Conservation (phyloP, 768 basidiomycete species). For the Lactifluus subvellereus region DNA sequence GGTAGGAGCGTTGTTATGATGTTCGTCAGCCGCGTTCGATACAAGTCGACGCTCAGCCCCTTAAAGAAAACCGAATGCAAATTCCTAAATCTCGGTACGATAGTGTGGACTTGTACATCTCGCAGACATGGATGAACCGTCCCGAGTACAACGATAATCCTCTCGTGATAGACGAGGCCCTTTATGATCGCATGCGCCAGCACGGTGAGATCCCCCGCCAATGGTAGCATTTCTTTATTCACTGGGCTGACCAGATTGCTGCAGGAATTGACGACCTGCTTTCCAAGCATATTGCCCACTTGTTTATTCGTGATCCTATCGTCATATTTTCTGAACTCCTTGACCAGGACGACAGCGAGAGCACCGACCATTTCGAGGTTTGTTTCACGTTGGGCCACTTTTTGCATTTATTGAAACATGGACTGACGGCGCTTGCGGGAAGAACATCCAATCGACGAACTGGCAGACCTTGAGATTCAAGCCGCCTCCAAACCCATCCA, state of each 20-base stretch:
- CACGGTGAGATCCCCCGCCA: constrained; percentile 54
- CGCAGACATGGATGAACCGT: constrained; percentile 78
- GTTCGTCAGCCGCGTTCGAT: constrained; percentile 5
- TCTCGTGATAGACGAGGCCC: constrained; percentile 69
- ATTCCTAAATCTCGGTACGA: constrained; percentile 99
- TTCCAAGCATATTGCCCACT: constrained; percentile 87
- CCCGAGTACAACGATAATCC: constrained; percentile 91
- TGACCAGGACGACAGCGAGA: constrained; percentile 80
- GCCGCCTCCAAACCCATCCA: constrained; percentile 85
- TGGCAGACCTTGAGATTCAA: constrained; percentile 99
- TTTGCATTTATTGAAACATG: not conserved
- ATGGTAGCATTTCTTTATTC: not conserved
- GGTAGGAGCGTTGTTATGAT: constrained; percentile 36
- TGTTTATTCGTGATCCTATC: constrained; percentile 96
- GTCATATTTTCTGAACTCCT: constrained; percentile 94
- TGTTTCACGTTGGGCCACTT: constrained; percentile 8
- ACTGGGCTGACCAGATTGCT: not conserved
- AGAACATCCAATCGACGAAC: constrained; percentile 99
- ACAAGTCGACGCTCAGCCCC: constrained; percentile 45
- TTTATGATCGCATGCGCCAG: constrained; percentile 64
- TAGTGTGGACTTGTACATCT: constrained; percentile 91
- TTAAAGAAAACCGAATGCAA: constrained; percentile 62
- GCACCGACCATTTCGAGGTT: constrained; percentile 96
- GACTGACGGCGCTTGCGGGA: constrained; percentile 6
- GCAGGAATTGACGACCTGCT: constrained; percentile 81